Evolutionary conservation across 805 yeast genomes (phyloP), one percentile per base, ranked within the genome.

Genomic region (Candida easanensis): DNA sequence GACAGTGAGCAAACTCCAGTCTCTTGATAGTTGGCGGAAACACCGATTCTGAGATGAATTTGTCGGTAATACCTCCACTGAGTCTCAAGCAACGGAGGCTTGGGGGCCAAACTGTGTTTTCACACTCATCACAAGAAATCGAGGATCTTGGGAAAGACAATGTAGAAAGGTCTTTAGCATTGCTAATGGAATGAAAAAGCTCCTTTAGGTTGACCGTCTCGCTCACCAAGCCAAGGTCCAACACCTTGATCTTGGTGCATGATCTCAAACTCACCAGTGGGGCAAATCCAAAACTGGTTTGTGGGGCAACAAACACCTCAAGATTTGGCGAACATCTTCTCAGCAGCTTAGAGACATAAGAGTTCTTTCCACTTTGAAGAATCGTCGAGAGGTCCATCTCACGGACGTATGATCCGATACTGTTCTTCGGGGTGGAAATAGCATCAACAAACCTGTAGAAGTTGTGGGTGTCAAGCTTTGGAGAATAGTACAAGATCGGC

Each of bases 131-230:
- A 59, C 95, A 84, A 21, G 77, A 73, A 9, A 90, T 77, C 0
- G 97, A 88, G 1, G 95, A 84, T 50, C 98, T 70, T 1, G 99
- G 98, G 53, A 91, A 90, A 16, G 90, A 81, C 35, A 93, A 66
- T 42, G 82, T 84, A 26, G 88, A 87, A 43, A 93, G 68, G 14
- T 75, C 57, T 33, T 76, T 72, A 21, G 85, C 73, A 36, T 74
- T 76, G 38, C 75, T 70, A 31, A 93, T 85, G 2, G 96, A 84
- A 25, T 71, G 71, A 62, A 93, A 89, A 15, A 93, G 66, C 57
- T 88, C 93, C 38, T 80, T 76, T 38, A 93, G 68, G 51, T 89
- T 90, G 5, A 93, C 85, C 0, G 95, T 87, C 63, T 90, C 98
- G 3, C 96, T 85, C 3, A 91, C 97, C 19, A 89, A 69, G 11